Evolutionary conservation across 495 filamentous ascomycete species (phyloP), one percentile per base, ranked within the genome.

Genomic region (Lichina pygmaea): DNA sequence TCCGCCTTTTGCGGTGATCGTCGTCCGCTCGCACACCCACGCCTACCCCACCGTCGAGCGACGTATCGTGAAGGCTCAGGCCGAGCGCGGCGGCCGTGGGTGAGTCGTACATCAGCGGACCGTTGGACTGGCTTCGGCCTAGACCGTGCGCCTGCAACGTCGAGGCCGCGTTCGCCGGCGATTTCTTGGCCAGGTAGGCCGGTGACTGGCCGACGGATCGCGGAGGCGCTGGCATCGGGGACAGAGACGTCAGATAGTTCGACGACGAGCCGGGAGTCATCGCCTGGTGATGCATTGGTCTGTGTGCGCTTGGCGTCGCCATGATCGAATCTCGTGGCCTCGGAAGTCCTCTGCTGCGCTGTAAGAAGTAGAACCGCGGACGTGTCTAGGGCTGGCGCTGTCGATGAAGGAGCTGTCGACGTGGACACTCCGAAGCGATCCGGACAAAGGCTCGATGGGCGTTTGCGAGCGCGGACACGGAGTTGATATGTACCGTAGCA

Each of bases 1-100:
- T 54, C 41, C 64, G 62, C 53, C 65, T 67, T 37, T 64, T 57
- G 43, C 64, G 56, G 50, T 77, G 72, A 34, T 77, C 73, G 38
- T 77, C 73, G 44, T 70, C 67, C 6, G 57, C 61, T 42, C 57
- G 60, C 41, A 38, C 17, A 16, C 15, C 30, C 11, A 16, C 34
- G 39, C 6, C 12, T 32, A 41, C 46, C 15, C 7, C 44, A 16
- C 40, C 8, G 1, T 42, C 34, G 12, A 44, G 36, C 10, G 44
- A 34, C 17, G 45, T 15, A 7, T 48, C 17, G 16, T 47, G 48
- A 8, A 48, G 34, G n/a, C 11, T 49, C 30, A 49, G 15, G 2
- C 46, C 48, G 8, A 49, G 43, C 1, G 48, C 36, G 32, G 48
- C 48, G 8, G 48, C 48, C 13, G 31, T 41, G 40, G 48, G 48